phyloP scores from a whole-genome alignment of 2,329 filamentous ascomycete genomes.

The Fusarium sp. region DNA sequence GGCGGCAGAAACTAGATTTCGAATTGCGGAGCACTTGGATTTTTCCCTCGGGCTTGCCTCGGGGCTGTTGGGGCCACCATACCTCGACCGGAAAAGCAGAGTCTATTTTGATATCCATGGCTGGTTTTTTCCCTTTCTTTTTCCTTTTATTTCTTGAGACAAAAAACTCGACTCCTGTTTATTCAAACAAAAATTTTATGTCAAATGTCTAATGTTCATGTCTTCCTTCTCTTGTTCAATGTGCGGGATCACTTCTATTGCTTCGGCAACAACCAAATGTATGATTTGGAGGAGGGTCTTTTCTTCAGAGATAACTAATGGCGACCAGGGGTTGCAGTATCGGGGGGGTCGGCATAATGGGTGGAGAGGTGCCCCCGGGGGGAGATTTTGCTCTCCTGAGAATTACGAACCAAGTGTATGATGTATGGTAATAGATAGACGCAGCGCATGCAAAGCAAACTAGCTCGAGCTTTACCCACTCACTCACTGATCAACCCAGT shows the following conservation, averaged over 20 bases:
- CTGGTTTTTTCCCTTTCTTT: conserved; percentile 21
- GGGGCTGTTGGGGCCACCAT: conserved; percentile 42
- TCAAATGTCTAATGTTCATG: conserved; percentile 25
- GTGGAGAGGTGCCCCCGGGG: not conserved
- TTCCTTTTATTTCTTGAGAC: conserved; percentile 17
- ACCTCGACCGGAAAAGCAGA: conserved; percentile 41
- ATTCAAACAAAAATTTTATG: conserved; percentile 30
- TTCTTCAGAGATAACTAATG: conserved; percentile 7
- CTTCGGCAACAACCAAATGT: not conserved
- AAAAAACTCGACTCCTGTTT: conserved; percentile 45
- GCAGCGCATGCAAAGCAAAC: conserved; percentile 22
- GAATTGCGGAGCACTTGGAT: conserved; percentile 48
- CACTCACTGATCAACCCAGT: not conserved
- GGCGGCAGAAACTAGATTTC: conserved; percentile 45
- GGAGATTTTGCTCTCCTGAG: conserved; percentile 6
- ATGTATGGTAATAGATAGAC: conserved; percentile 32
- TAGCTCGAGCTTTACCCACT: conserved; percentile 13
- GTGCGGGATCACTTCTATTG: conserved; percentile 26
- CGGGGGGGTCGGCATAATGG: conserved; percentile 9
- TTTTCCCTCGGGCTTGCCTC: conserved; percentile 47
- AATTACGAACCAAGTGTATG: conserved; percentile 33
- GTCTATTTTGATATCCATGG: conserved; percentile 38
- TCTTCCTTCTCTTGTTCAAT: conserved; percentile 9
- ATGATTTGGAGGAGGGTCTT: conserved; percentile 13
- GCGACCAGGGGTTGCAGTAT: conserved; percentile 17